phyloP scores from a whole-genome alignment of 2,329 filamentous ascomycete species.

The Arachnopeziza araneosa region DNA sequence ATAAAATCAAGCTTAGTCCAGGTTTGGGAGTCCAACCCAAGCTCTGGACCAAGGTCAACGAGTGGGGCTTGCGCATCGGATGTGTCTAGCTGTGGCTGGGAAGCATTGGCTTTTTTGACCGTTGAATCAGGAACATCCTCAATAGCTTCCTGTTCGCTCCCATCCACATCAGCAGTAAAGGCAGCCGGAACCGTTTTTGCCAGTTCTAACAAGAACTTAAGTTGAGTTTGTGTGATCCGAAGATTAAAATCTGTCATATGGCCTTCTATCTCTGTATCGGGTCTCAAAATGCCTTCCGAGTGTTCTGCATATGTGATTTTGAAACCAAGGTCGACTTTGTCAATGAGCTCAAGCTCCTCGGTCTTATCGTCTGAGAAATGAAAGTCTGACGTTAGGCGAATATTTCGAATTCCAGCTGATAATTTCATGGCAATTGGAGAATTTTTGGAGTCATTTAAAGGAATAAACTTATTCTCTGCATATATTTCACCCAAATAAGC shows the following conservation, averaged over 20 bases:
- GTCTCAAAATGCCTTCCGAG: constrained; percentile 66
- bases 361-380: constrained; percentile 66
- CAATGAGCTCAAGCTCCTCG: constrained; percentile 93
- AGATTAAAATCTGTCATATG: constrained; percentile 92
- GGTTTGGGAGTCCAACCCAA: constrained; percentile 60
- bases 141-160: constrained; percentile 67
- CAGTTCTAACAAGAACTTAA: constrained; percentile 83
- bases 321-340: constrained; percentile 92
- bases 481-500: constrained; percentile 97
- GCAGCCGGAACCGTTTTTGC: constrained; percentile 82
- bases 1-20: constrained; percentile 94
- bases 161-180: constrained; percentile 69
- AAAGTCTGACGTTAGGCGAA: constrained; percentile 83
- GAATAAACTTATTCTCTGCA: constrained; percentile 85
- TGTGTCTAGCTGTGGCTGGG: constrained; percentile 5
- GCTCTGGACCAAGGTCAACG: constrained; percentile 61
- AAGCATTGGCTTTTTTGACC: constrained; percentile 21
- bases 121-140: constrained; percentile 60
- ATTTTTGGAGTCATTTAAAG: constrained; percentile 69
- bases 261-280: constrained; percentile 87
- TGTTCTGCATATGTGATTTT: constrained; percentile 91
- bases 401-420: constrained; percentile 84
- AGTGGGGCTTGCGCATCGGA: constrained; percentile 17
- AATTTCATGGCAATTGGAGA: constrained; percentile 82
- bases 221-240: constrained; percentile 80